Conservation (phyloP, 768 basidiomycete species). For the Russula compacta region DNA sequence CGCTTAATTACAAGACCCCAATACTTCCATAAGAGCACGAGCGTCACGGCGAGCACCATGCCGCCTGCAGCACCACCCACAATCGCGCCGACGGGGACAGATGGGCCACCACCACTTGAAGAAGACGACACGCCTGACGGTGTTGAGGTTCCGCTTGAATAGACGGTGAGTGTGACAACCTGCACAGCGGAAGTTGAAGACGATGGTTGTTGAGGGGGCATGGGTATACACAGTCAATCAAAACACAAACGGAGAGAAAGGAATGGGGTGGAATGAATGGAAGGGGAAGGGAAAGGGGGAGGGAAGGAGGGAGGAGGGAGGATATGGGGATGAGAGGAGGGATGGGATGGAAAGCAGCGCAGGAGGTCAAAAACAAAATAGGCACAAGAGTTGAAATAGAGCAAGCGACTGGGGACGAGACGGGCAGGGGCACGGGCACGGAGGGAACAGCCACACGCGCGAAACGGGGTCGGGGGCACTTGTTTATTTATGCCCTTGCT, state of each 20-base stretch:
- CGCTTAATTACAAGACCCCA: constrained; percentile 39
- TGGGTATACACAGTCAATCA: neutral
- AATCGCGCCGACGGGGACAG: constrained; percentile 41
- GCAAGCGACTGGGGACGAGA: too few species aligned
- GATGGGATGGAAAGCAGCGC: too few species aligned
- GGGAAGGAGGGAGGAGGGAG: neutral
- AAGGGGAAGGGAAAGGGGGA: neutral
- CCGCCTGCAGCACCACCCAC: constrained; percentile 43
- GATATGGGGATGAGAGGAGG: neutral
- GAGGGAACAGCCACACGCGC: neutral
- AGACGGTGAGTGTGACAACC: constrained; percentile 11
- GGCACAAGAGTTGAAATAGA: too few species aligned
- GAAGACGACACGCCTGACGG: neutral
- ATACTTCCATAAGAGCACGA: constrained; percentile 37
- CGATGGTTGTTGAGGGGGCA: neutral
- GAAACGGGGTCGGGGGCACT: neutral
- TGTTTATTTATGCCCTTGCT: neutral
- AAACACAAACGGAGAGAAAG: too few species aligned
- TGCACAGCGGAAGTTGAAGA: neutral
- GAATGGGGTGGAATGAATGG: neutral
- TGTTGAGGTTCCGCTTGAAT: neutral
- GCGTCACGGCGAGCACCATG: constrained; percentile 35
- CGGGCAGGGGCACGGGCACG: neutral
- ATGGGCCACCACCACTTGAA: neutral
- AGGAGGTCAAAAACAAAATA: too few species aligned